These are phyloP conservation scores for Wickerhamomyces kurtzmanii DNA, from an alignment of 805 yeast genomes.

Conservation along the genomic window DNA sequence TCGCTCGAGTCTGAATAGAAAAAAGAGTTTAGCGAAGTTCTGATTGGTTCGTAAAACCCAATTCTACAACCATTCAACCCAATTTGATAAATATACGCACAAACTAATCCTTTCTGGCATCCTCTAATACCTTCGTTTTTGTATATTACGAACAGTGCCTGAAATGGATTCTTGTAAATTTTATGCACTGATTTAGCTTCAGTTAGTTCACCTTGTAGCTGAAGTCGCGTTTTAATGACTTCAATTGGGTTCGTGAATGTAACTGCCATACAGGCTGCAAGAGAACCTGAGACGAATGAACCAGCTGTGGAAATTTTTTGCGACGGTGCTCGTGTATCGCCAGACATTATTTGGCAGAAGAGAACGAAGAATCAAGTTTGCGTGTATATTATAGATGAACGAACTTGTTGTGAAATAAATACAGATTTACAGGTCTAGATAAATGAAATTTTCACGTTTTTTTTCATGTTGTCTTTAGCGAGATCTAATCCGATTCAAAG, in stretches of 20 bases:
- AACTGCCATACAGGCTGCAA: conserved; percentile 97
- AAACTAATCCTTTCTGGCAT: conserved; percentile 77
- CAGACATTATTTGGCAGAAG: no score
- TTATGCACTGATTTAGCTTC: conserved; percentile 37
- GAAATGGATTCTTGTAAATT: conserved; percentile 75
- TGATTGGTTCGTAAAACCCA: conserved; percentile 87
- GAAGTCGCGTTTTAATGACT: conserved; percentile 92
- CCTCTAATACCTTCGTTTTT: conserved; percentile 82
- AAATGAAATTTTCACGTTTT: no score
- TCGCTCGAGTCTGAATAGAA: conserved; percentile 40
- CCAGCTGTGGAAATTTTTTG: conserved; percentile 57
- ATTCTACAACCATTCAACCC: conserved; percentile 91
- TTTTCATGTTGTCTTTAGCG: no score
- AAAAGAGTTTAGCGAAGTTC: conserved; percentile 45
- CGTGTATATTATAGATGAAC: no score
- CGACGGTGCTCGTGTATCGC: no score
- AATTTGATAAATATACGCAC: conserved; percentile 86
- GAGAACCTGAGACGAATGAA: conserved; percentile 83
- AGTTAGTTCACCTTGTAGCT: conserved; percentile 85
- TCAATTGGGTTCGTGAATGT: conserved; percentile 96
- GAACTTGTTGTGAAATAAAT: no score
- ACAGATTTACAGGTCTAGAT: no score
- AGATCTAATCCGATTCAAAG: no score
- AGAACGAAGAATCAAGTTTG: no score
- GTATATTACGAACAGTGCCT: conserved; percentile 66